Evolutionary conservation across 306 rosid genomes (phyloP), one percentile per base, ranked within the genome.

Genomic region (Rosa multiflora): DNA sequence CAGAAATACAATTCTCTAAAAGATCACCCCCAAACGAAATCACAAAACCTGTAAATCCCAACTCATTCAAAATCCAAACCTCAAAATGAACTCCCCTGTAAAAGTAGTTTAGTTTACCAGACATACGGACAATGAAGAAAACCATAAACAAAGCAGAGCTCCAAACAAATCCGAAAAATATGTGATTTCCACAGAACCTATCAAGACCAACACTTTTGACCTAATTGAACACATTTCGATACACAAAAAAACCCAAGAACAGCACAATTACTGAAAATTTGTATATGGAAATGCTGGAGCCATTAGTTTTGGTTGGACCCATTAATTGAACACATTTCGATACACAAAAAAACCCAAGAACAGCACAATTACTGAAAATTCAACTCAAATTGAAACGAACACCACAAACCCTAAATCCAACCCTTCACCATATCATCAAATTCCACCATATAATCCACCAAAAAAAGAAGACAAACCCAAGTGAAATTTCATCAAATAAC

Each of bases 401-500:
- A 67, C 52, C 46, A 81, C 37, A 75, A 84, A 73, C 92, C 96
- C 94, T 88, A 88, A 69, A 67, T 1, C 5, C 71, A 68, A 72
- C 76, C 52, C 53, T 61, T 42, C 59, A 76, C 72, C 47, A 61
- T 29, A 85, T 51, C 78, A 78, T 64, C 77, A 63, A 83, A 90
- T 78, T 82, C 67, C 49, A 75, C 86, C 56, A n/a, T 12, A 46
- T 20, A 83, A 66, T 72, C 77, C 82, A 49, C 44, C 20, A 81
- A 82, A 74, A 70, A 70, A 86, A 66, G 15, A 61, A 70, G 42
- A 12, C 29, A 83, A 81, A 70, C 68, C 84, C 81, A 69, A 35
- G 37, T 51, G 61, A 43, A 20, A 88, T 80, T 80, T 76, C n/a
- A 8, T 62, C 58, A 37, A 7, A 43, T 35, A 85, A 76, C 74